These are phyloP conservation scores for Fusarium temperatum DNA, from an alignment of 2,329 filamentous ascomycete species.

Conservation along the genomic window DNA sequence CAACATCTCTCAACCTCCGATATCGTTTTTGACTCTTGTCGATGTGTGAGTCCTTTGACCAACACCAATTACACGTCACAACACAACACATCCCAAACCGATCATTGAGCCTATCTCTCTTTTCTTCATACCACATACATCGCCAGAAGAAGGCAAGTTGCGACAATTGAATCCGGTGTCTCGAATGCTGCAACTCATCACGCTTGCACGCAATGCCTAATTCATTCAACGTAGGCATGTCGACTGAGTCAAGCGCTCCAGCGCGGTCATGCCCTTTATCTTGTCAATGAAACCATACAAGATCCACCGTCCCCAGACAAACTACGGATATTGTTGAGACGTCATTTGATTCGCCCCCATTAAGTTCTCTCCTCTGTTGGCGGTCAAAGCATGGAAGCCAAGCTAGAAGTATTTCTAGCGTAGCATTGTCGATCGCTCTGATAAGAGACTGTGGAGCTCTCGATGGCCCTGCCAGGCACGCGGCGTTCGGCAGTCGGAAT, in stretches of 20 bases:
- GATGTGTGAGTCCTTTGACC: constrained; percentile 9
- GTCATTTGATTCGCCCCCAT: constrained; percentile 16
- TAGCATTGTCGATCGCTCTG: constrained; percentile 15
- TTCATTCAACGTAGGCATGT: not conserved
- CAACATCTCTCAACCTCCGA: constrained; percentile 25
- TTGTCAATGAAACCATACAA: constrained; percentile 11
- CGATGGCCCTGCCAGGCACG: constrained; percentile 15
- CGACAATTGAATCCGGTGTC: too few species aligned
- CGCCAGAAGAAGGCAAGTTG: not conserved
- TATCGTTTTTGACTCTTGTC: constrained; percentile 28
- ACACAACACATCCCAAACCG: not conserved
- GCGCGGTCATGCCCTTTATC: constrained; percentile 9
- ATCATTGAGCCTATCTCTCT: not conserved
- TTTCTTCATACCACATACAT: not conserved
- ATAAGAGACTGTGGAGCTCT: constrained; percentile 21
- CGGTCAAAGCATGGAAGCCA: constrained; percentile 22
- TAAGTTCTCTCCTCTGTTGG: not conserved
- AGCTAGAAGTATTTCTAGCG: constrained; percentile 17
- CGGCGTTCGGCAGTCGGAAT: constrained; percentile 26
- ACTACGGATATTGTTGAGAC: constrained; percentile 30
- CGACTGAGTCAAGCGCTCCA: constrained; percentile 10
- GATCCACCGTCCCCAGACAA: constrained; percentile 16
- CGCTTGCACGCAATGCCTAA: not conserved
- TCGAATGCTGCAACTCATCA: not conserved
- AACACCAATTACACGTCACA: constrained; percentile 29